A percentile compares a stretch with the other conserved stretches of the same genome.
Evolutionary conservation across 2,329 filamentous ascomycete genomes (phyloP).

Genomic region (Lasiodiplodia hormozganensis): DNA sequence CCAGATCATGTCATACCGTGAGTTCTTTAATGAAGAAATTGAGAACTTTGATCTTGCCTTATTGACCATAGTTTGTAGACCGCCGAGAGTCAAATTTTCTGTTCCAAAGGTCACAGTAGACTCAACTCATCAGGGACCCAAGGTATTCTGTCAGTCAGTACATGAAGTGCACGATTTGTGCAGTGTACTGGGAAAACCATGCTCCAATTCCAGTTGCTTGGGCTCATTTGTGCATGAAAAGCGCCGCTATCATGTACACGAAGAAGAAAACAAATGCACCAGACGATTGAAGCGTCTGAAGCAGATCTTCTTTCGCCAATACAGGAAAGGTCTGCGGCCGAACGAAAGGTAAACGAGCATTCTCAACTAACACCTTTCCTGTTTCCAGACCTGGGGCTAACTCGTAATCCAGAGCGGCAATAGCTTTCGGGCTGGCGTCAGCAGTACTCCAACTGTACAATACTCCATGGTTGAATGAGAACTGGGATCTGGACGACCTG

Average conservation of each 20-base stretch:
- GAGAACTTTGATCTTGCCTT: background rate
- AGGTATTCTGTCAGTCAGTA: background rate
- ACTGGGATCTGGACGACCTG: slow-evolving; percentile 24
- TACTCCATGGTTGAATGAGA: slow-evolving; percentile 30
- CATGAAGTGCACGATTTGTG: background rate
- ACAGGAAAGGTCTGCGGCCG: background rate
- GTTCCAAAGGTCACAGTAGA: background rate
- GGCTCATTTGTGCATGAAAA: background rate
- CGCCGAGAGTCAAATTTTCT: background rate
- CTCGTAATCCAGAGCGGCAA: background rate
- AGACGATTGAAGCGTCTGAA: background rate
- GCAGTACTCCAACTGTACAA: slow-evolving; percentile 32
- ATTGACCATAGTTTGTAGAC: background rate
- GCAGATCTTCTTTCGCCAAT: background rate
- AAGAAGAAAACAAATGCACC: background rate
- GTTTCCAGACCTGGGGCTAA: background rate
- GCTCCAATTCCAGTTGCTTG: background rate
- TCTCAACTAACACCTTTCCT: background rate
- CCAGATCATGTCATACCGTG: background rate
- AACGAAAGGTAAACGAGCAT: background rate
- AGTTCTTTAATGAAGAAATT: background rate
- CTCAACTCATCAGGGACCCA: too few relatives aligned
- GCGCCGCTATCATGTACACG: background rate
- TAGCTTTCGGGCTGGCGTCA: slow-evolving; percentile 30
- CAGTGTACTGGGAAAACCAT: background rate